These are phyloP conservation scores for Penicillium silybi DNA, from an alignment of 495 filamentous ascomycete species.

Conservation along the genomic window DNA sequence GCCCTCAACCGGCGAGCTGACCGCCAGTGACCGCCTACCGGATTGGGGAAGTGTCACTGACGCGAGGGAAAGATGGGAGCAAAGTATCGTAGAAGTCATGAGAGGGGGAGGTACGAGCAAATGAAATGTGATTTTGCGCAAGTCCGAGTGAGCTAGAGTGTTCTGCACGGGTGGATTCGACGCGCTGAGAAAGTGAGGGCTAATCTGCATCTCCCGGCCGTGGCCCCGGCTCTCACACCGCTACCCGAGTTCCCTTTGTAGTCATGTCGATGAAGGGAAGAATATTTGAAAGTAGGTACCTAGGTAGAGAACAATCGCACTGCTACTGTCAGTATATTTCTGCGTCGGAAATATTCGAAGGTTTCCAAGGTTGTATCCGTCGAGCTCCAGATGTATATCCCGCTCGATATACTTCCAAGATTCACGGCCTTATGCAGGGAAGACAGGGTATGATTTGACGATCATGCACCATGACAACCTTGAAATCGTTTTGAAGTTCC, in stretches of 20 bases:
- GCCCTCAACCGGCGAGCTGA: constrained; percentile 2
- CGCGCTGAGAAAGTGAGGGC: background rate
- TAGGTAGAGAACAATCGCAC: no score
- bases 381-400: no score
- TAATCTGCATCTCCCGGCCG: background rate
- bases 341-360: no score
- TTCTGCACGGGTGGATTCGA: background rate
- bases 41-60: background rate
- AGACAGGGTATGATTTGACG: no score
- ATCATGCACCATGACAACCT: no score
- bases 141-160: background rate
- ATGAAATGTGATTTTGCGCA: background rate
- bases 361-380: no score
- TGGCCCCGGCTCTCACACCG: background rate
- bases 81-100: background rate
- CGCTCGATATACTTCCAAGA: no score
- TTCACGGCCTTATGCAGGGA: no score
- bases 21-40: constrained; percentile 20
- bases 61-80: background rate
- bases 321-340: no score
- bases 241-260: background rate
- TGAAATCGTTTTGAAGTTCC: no score
- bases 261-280: no score
- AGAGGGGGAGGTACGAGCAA: background rate
- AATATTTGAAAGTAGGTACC: no score